Evolutionary conservation across 371 early-diverging fungal species (phyloP).

Genomic region (Zychaea mexicana): DNA sequence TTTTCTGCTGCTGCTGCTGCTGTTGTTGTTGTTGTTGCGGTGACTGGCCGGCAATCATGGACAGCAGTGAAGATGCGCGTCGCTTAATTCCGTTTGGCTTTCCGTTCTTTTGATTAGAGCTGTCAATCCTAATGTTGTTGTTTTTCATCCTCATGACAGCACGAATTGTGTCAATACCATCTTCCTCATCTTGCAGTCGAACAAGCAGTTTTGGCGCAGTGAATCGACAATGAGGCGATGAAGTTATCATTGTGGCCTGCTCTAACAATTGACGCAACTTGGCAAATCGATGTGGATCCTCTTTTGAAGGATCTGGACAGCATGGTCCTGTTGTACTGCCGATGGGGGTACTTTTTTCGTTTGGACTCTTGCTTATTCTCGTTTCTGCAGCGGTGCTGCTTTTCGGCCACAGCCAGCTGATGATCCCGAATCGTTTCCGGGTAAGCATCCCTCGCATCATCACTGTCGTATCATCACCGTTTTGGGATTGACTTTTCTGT

Average conservation of each 20-base stretch:
- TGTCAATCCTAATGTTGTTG: neutral
- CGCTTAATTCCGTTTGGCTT: neutral
- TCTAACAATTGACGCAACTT: constrained; percentile 53
- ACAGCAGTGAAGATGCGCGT: constrained; percentile 16
- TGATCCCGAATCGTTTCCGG: neutral
- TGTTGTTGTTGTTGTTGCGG: neutral
- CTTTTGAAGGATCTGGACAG: neutral
- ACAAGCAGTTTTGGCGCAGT: constrained; percentile 58
- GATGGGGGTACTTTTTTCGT: neutral
- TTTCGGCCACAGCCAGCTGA: neutral
- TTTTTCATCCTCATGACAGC: constrained; percentile 15
- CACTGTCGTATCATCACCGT: neutral
- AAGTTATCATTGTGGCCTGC: constrained; percentile 48
- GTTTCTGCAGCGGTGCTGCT: neutral
- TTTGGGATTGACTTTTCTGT: neutral
- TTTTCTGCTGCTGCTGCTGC: neutral
- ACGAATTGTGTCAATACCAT: constrained; percentile 22
- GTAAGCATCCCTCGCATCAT: neutral
- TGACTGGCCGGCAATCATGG: constrained; percentile 7
- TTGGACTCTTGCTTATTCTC: neutral
- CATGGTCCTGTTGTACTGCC: neutral
- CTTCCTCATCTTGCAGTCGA: constrained; percentile 58
- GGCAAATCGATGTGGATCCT: constrained; percentile 30
- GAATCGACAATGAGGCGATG: constrained; percentile 61
- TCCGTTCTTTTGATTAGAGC: neutral